Conservation (phyloP, 345 rosid genomes). For the Citrus sinensis region DNA sequence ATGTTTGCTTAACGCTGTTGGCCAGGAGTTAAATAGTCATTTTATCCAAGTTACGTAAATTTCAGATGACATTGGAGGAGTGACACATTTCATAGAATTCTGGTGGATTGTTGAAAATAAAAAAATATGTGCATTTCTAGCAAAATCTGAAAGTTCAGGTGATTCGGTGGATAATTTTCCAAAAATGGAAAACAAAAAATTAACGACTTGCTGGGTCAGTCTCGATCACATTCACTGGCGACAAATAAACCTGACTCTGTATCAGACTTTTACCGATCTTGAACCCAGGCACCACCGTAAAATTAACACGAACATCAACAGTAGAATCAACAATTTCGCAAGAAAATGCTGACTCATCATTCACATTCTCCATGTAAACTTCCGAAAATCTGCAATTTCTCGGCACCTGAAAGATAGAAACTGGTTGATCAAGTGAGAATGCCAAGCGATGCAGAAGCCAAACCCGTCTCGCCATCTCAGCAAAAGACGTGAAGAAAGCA, state of each 20-base stretch:
- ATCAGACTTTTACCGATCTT: slow-evolving; percentile 65
- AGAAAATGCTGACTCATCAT: slow-evolving; percentile 42
- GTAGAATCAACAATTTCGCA: slow-evolving; percentile 27
- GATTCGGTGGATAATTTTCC: no score
- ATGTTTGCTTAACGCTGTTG: no score
- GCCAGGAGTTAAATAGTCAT: no score
- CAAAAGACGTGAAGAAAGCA: slow-evolving; percentile 57
- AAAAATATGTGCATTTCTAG: no score
- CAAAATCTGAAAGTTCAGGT: no score
- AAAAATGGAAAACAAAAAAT: background rate
- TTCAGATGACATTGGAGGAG: no score
- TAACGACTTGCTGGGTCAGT: slow-evolving; percentile 31
- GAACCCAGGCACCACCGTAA: slow-evolving; percentile 94
- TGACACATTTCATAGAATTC: no score
- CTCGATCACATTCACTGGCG: slow-evolving; percentile 29
- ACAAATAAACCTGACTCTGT: slow-evolving; percentile 76
- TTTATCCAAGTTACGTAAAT: no score
- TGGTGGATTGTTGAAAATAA: no score
- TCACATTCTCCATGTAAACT: slow-evolving; percentile 82
- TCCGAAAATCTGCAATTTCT: slow-evolving; percentile 76
- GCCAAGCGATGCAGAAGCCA: slow-evolving; percentile 81
- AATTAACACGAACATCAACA: slow-evolving; percentile 55
- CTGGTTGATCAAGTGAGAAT: slow-evolving; percentile 48
- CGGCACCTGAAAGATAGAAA: slow-evolving; percentile 62
- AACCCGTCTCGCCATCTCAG: slow-evolving; percentile 76